These are phyloP conservation scores for Beta corolliflora DNA, from an alignment of 179 eudicot species.

Conservation along the genomic window DNA sequence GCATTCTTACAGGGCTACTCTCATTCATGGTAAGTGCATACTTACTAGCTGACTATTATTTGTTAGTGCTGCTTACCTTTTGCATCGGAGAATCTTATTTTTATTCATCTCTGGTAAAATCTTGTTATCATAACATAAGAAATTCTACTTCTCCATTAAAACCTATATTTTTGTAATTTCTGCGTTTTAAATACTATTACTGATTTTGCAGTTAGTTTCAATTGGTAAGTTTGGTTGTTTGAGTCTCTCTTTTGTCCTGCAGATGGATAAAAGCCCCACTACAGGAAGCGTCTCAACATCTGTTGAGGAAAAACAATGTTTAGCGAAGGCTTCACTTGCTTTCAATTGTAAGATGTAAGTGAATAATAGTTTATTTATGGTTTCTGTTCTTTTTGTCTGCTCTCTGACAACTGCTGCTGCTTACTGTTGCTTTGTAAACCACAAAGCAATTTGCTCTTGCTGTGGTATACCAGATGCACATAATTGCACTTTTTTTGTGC, in stretches of 20 bases:
- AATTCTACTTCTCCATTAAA: not conserved
- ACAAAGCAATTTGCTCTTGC: constrained; percentile 6
- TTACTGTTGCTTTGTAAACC: not conserved
- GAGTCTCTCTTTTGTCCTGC: constrained; percentile 19
- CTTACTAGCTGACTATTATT: constrained; percentile 1
- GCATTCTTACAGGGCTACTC: constrained; percentile 94
- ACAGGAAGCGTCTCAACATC: constrained; percentile 92
- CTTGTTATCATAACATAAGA: not conserved
- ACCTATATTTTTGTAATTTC: not conserved
- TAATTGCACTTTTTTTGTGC: not conserved
- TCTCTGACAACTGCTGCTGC: not conserved
- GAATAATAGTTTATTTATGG: not conserved
- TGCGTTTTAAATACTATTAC: not conserved
- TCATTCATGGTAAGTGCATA: constrained; percentile 87
- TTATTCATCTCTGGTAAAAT: not conserved
- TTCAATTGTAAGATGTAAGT: constrained; percentile 90
- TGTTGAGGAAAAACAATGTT: constrained; percentile 71
- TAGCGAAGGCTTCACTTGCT: constrained; percentile 89
- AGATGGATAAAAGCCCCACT: constrained; percentile 92
- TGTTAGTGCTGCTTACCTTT: not conserved
- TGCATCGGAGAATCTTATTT: not conserved
- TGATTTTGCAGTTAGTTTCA: not conserved
- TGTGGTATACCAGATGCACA: not conserved
- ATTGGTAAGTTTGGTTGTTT: not conserved
- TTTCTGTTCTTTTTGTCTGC: not conserved